Base-by-base conservation (phyloP, 2,329 filamentous ascomycete species). In the Colletotrichum sp. region DNA sequence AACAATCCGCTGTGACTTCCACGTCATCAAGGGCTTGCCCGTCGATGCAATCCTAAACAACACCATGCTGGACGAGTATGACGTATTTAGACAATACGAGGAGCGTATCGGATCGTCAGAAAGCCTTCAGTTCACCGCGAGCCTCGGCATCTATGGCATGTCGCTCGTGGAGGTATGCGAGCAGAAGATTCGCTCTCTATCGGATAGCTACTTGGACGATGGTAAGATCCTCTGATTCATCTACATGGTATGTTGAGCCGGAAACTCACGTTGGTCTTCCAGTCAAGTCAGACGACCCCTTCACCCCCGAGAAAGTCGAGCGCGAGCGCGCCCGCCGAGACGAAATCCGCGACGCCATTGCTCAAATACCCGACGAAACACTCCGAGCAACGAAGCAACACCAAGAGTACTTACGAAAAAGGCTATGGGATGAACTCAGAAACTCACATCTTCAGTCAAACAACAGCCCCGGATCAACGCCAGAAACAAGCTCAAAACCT, bases 71-170 rank as follows among this genome's bases (percentile, higher is more conserved):
- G 39, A 44, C 2, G 19, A 44, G 5, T 12, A 6, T 6, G 39
- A 44, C 2, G 39, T n/a, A 0, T 44, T 44, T 1, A n/a, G 39
- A 0, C 39, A 0, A 0, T 44, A 44, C 5, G 39, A n/a, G 19
- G 19, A 44, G 5, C 39, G 39, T 5, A n/a, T 44, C 1, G 5
- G 5, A 6, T n/a, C 39, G 0, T 5, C 36, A 5, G 36, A 44
- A 1, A 44, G 36, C 34, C 34, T 36, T 2, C 1, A 8, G 15
- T 8, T 15, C 0, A 36, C 7, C 0, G 1, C 5, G 15, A 7
- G 12, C 5, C 12, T 6, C 12, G 32, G 15, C 36, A 44, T 44
- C 16, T 44, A 19, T 3, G 36, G 36, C 8, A 44, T 44, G 4
- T 9, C 36, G 0, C 36, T 44, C 1, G 36, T 19, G 0, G 16